Percentiles rank a stretch among this genome's conserved stretches.
Evolutionary conservation across 257 asterid genomes (phyloP).

Genomic region (Fraxinus excelsior): DNA sequence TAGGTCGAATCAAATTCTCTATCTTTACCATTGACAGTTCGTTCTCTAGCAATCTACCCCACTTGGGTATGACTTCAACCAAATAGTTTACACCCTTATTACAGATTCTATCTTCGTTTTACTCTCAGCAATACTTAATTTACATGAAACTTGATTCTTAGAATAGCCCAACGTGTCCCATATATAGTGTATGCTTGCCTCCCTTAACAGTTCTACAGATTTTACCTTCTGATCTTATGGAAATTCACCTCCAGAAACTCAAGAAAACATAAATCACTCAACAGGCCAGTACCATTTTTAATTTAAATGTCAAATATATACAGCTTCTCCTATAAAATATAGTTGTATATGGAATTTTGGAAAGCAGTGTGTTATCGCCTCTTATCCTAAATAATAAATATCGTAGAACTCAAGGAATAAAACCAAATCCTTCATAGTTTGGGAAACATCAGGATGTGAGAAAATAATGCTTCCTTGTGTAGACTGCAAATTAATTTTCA

Average conservation of each 20-base stretch:
- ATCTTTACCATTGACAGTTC: neutral
- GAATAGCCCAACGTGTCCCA: neutral
- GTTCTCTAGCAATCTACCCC: neutral
- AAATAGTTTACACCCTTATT: neutral
- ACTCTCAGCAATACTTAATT: neutral
- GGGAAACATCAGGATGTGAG: neutral
- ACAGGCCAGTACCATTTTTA: neutral
- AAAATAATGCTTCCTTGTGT: neutral
- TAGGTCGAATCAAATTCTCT: neutral
- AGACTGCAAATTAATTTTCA: neutral
- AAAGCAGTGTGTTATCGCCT: neutral
- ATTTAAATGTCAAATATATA: neutral
- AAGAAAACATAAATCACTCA: neutral
- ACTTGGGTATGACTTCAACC: neutral
- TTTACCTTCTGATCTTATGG: neutral
- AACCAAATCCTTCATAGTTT: neutral
- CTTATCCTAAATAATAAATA: neutral
- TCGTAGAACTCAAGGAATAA: too few relatives aligned
- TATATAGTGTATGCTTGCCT: too few relatives aligned
- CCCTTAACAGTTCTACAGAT: neutral
- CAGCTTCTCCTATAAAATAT: neutral
- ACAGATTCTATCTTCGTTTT: neutral
- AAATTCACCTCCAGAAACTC: neutral
- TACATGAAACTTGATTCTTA: neutral
- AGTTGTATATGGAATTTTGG: neutral